Evolutionary conservation across 1,139 yeast genomes (phyloP), one percentile per base, ranked within the genome.

Genomic region (Insectozyma bohioensis): DNA sequence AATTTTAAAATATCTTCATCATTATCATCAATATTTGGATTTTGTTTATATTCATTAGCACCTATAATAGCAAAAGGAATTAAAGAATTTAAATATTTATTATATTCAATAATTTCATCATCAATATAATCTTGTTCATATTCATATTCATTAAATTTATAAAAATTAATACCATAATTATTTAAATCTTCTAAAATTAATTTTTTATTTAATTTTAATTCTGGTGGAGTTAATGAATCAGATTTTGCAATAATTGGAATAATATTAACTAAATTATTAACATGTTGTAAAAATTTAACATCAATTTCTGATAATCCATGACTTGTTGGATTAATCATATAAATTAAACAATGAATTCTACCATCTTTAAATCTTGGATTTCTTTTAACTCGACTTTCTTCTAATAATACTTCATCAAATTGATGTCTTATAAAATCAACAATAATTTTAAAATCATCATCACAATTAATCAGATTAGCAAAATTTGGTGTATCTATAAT

Each of bases 401-500:
- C 75, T 51, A 68, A 63, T 47, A 70, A 64, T 16, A 67, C 73
- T 46, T 67, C 73, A 49, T 70, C 75, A 49, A 63, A 69, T 40
- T 70, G 73, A 41, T 67, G 70, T 59, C 74, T 66, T 47, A 70
- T 67, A 40, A 68, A 70, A 45, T 69, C 75, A 31, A 69, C 75
- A 31, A 70, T 57, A 28, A 67, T 59, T 45, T 65, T 66, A 45
- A 66, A 66, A 42, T 66, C 72, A 24, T 65, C 70, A 36, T 58
- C 65, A 56, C 78, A 49, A 49, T 67, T 59, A 43, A 83, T 65
- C 46, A 68, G 76, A 48, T 83, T 86, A 40, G 94, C 95, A 62
- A 83, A 86, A 23, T 87, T 87, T 3, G 92, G 92, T 1, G 92
- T 83, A 44, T 69, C 75, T 36, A 69, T 69, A 36, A 69, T 68